Conservation (phyloP, 1,284 basidiomycete species). For the Sanghuangporus sanghuang region DNA sequence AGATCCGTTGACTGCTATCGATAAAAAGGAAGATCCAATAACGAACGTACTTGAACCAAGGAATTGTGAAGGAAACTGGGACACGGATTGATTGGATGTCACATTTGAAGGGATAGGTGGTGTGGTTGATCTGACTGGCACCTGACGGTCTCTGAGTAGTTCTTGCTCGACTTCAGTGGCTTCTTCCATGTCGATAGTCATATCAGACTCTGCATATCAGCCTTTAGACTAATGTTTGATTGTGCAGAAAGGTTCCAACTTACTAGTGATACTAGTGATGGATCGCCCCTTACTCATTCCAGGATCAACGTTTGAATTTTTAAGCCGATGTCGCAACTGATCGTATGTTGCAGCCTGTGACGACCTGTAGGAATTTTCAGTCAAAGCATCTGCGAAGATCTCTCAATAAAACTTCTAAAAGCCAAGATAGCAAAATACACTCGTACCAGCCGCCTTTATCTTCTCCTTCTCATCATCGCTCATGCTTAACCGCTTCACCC, state of each 20-base stretch:
- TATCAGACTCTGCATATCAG: slow-evolving; percentile 1
- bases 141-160: not conserved
- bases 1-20: not conserved
- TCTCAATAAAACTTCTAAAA: slow-evolving; percentile 19
- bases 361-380: slow-evolving; percentile 29
- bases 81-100: slow-evolving; percentile 46
- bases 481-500: slow-evolving; percentile 50
- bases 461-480: slow-evolving; percentile 66
- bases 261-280: not conserved
- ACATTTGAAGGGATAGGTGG: slow-evolving; percentile 48
- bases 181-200: slow-evolving; percentile 8
- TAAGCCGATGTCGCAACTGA: slow-evolving; percentile 42
- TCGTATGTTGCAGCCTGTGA: slow-evolving; percentile 45
- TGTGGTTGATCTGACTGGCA: slow-evolving; percentile 26
- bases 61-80: slow-evolving; percentile 31
- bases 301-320: slow-evolving; percentile 33
- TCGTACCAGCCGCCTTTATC: slow-evolving; percentile 40
- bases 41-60: slow-evolving; percentile 44
- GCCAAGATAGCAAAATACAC: slow-evolving; percentile 8
- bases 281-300: slow-evolving; percentile 22
- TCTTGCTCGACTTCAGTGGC: not conserved
- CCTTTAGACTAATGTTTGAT: not conserved
- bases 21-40: slow-evolving; percentile 1
- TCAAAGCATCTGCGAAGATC: slow-evolving; percentile 3
- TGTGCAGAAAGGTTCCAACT: not conserved